Evolutionary conservation across 441 rosid species (phyloP), one percentile per base, ranked within the genome.

Genomic region (Adansonia gregorii): DNA sequence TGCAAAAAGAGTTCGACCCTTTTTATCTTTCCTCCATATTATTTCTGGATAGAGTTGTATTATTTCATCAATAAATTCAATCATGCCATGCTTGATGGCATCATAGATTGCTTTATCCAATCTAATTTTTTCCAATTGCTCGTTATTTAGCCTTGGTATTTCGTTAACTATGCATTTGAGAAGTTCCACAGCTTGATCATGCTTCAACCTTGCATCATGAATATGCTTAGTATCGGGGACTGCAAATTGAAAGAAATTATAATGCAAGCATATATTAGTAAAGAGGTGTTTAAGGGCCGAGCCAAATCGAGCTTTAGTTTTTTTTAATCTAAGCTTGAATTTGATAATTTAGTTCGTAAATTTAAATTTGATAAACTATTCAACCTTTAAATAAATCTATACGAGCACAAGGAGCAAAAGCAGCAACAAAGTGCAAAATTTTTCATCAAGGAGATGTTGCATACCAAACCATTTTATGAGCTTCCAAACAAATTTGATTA

Each of bases 51-150:
- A 51, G 6, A 63, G 67, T 9, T 10, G 1, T 19, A 82, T 56
- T 5, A 82, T 76, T 60, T 69, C 64, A 3, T 48, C 67, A 2
- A 85, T 14, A 0, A 85, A 68, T 19, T 85, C 85, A 5, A 43
- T 51, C 65, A 77, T 85, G 8, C 85, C 87, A 22, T 55, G 27
- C 70, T 63, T 60, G 67, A 79, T 83, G 1, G 85, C 85, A 27
- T 14, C 43, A 15, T 80, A 78, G 63, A 76, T 51, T 51, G 60
- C 51, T 19, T 65, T 20, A 64, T 79, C 41, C 76, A 66, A 7
- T 8, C 10, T 8, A 61, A 77, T 27, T 72, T 48, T 55, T 17
- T 54, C 59, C 70, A 49, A n/a, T 1, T 73, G 76, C 20, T 41
- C 0, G 7, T 79, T 70, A 8, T 31, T 73, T 8, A 67, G n/a